Conservation (phyloP, 2,329 filamentous ascomycete genomes). For the Epichloe scottii region DNA sequence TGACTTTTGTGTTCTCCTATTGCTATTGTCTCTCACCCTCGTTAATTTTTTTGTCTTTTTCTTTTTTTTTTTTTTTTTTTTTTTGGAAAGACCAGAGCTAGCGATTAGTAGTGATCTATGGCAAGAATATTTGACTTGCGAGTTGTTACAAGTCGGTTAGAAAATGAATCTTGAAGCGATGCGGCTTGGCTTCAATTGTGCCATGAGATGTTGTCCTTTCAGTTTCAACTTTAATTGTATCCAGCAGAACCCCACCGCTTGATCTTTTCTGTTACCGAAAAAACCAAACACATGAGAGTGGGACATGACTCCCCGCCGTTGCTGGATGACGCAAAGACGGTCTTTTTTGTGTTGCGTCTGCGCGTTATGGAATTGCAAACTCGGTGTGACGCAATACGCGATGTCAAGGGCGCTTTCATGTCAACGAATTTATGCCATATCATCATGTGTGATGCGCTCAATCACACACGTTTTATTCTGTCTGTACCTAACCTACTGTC, state of each 20-base stretch:
- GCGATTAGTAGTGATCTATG: conserved; percentile 4
- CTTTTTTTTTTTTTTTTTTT: conserved; percentile 7
- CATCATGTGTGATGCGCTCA: too few relatives aligned
- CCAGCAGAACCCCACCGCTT: not conserved
- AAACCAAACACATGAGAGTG: not conserved
- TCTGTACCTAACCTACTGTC: too few relatives aligned
- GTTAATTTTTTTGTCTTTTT: conserved; percentile 8
- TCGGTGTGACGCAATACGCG: too few relatives aligned
- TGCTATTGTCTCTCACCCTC: not conserved
- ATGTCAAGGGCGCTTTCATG: too few relatives aligned
- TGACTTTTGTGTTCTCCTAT: conserved; percentile 9
- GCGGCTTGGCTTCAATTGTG: not conserved
- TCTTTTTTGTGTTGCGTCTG: not conserved
- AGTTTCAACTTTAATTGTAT: not conserved
- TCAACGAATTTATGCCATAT: too few relatives aligned
- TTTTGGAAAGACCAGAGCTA: not conserved
- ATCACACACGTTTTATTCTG: too few relatives aligned
- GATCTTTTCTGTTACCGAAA: not conserved
- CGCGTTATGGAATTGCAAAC: too few relatives aligned
- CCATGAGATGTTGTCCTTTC: not conserved
- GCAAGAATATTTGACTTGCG: not conserved
- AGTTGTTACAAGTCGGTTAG: not conserved
- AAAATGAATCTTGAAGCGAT: not conserved
- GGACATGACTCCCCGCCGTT: not conserved
- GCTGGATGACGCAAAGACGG: not conserved